Evolutionary conservation across 129 eudicot species (phyloP), one percentile per base, ranked within the genome.

Genomic region (Artemisia annua): DNA sequence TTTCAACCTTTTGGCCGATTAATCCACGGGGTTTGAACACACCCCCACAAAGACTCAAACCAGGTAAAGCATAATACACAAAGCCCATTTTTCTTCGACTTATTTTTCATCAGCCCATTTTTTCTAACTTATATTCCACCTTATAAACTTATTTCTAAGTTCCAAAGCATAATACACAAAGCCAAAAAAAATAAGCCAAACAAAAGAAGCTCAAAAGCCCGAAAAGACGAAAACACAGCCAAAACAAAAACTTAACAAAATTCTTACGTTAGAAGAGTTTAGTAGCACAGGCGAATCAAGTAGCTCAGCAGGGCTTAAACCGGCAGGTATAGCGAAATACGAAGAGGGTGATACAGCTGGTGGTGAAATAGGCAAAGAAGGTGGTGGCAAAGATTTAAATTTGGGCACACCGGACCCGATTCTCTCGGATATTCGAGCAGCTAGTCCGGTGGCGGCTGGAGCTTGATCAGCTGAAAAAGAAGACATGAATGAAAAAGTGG

Each of bases 221-320:
- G 24, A 20, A 20, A 20, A 0, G n/a, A n/a, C 59, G n/a, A 54
- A 13, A 54, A 12, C 4, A 2, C 7, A n/a, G 32, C 32, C 32
- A 17, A 9, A 55, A 15, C 5, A 55, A 55, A 55, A 28, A 28
- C 32, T 28, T 3, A 28, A 28, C 32, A 5, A 28, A 28, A 16
- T 0, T 64, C 96, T 64, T 79, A 91, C 97, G 78, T 81, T 72
- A 26, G 90, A 84, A 48, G 88, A 67, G 15, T 91, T 81, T 8
- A 88, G 79, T n/a, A 91, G 91, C 51, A 91, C 90, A 66, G 97
- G 97, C 22, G 97, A 91, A 66, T 91, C 97, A 22, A 91, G 61
- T 44, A 91, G 92, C 58, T 88, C 97, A 62, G 92, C 79, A 2
- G 97, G 96, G 68, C 86, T 84, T 18, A 91, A 54, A 13, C 97